phyloP scores from a whole-genome alignment of 176 grass and related monocot species.

The Puya raimondii region DNA sequence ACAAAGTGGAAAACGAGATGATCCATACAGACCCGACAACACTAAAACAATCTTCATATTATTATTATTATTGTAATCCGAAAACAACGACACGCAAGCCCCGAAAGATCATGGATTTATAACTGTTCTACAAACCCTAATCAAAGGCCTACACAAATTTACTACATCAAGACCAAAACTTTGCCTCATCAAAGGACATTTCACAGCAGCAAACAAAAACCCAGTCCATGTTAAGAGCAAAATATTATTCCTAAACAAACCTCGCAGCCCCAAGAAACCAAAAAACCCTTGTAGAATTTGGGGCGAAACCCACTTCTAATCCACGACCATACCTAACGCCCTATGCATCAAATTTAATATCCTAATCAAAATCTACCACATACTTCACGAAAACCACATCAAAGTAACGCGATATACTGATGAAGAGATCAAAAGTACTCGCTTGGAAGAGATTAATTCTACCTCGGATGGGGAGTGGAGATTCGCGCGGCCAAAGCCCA shows the following conservation, averaged over 20 bases:
- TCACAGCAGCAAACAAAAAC: not conserved
- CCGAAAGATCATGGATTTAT: not conserved
- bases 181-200: not conserved
- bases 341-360: not conserved
- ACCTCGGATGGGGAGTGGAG: not conserved
- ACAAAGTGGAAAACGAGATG: not conserved
- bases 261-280: not conserved
- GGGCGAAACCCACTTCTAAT: not conserved
- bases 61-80: not conserved
- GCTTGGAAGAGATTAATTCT: not conserved
- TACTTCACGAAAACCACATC: not conserved
- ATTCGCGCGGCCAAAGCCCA: not conserved
- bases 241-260: not conserved
- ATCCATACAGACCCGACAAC: not conserved
- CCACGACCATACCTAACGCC: not conserved
- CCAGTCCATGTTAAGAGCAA: not conserved
- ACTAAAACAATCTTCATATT: slow-evolving; percentile 1
- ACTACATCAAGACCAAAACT: not conserved
- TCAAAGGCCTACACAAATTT: not conserved
- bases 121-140: not conserved
- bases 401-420: not conserved
- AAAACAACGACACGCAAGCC: not conserved
- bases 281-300: not conserved
- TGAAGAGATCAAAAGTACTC: no score
- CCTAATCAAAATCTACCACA: not conserved